Base-by-base conservation (phyloP, 352 stramenopile species). In the Globisporangium rhizosaccharum region DNA sequence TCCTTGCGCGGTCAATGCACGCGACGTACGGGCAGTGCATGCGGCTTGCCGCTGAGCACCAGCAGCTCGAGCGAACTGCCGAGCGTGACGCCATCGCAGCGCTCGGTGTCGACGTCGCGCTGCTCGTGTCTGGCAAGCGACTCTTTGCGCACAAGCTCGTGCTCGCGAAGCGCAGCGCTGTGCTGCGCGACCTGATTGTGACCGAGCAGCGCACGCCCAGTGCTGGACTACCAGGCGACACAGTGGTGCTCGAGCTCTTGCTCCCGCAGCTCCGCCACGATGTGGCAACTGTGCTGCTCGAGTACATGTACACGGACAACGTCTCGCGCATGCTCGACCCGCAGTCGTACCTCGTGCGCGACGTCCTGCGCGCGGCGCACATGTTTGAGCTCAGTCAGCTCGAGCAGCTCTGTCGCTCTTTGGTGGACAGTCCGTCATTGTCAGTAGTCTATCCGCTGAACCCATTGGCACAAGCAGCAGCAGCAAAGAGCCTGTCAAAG, bases 281-380 rank as follows among this genome's bases (percentile, higher is more conserved):
- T 25, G 68, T 90, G 8, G 79, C 76, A 5, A 68, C 61, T 14
- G 49, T 82, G 7, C 36, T 90, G 23, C 53, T 92, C 49, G 79
- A 89, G 54, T 92, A 78, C 62, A 70, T 90, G 42, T 90, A 92
- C 72, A 90, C 79, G 0, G 80, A 92, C 55, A 77, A 72, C 23
- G 65, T 89, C 20, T 77, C 75, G 1, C 44, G 70, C n/a, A 65
- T 76, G 41, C 53, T 87, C 3, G 70, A 71, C n/a, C 73, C 66
- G 8, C 50, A 65, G 9, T 79, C 78, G 25, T 88, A 79, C 41
- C 63, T 92, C 11, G 47, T 83, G 2, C 73, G 75, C 11, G 82
- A 92, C 52, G 70, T 92, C 7, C 57, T 82, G 15, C 68, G 72
- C n/a, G 78, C 80, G 5, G 69, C 82, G 5, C 61, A 67, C 15